These are phyloP conservation scores for Plasmodium knowlesi DNA, from an alignment of 169 alveolate genomes.

Conservation along the genomic window DNA sequence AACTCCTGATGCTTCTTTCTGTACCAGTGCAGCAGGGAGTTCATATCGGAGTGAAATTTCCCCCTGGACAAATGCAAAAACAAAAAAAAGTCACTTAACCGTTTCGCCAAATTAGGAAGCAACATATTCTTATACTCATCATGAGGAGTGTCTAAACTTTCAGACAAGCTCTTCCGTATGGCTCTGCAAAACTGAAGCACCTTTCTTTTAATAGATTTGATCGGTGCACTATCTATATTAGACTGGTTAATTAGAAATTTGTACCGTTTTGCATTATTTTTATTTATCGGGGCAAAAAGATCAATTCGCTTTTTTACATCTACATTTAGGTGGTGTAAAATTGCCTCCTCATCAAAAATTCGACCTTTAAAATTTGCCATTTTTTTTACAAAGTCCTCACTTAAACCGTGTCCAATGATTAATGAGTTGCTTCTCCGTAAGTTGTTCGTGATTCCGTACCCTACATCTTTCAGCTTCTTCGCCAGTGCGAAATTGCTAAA, in stretches of 20 bases:
- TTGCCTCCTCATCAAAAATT: conserved; percentile 28
- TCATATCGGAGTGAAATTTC: conserved; percentile 14
- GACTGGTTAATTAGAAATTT: conserved; percentile 11
- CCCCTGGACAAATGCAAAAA: conserved; percentile 19
- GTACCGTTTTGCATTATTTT: conserved; percentile 47
- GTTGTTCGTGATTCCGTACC: conserved; percentile 24
- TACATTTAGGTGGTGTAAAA: conserved; percentile 24
- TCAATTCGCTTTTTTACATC: conserved; percentile 10
- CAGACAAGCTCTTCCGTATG: neutral
- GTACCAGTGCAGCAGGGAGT: neutral
- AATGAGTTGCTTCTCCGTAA: conserved; percentile 28
- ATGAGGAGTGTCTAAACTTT: neutral
- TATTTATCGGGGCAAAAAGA: conserved; percentile 33
- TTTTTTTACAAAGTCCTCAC: conserved; percentile 23
- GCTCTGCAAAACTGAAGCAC: conserved; percentile 19
- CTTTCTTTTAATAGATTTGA: neutral
- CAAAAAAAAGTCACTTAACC: conserved; percentile 17
- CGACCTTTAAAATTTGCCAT: conserved; percentile 21
- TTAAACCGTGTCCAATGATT: conserved; percentile 43
- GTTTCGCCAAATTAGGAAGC: neutral
- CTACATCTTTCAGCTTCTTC: conserved; percentile 29
- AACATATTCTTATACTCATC: neutral
- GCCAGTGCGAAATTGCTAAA: conserved; percentile 27
- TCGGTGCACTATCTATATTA: conserved; percentile 17
- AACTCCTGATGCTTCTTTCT: neutral